Conservation (phyloP, 2,329 filamentous ascomycete genomes). For the Diaporthe ampelina region DNA sequence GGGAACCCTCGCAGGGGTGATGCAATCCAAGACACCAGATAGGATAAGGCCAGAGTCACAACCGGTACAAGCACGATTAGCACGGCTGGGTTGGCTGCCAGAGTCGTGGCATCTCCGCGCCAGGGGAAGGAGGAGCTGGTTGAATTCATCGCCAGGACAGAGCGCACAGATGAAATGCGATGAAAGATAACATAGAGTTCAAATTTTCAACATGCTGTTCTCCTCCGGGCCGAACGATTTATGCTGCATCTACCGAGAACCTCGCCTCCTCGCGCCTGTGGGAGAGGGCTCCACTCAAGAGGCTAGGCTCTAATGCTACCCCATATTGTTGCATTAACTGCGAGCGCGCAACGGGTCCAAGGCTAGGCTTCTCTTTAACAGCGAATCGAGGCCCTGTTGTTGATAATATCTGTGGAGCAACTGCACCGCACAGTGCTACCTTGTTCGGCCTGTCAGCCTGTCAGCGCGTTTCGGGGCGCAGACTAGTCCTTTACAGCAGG, state of each 20-base stretch:
- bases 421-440: background rate
- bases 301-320: slow-evolving; percentile 1
- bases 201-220: background rate
- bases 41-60: slow-evolving; percentile 9
- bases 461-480: background rate
- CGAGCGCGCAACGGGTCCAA: background rate
- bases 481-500: background rate
- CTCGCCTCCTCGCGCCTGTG: background rate
- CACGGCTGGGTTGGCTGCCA: background rate
- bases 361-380: slow-evolving; percentile 24
- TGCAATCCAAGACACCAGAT: slow-evolving; percentile 17
- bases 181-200: too few species aligned
- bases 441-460: slow-evolving; percentile 15
- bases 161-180: too few species aligned
- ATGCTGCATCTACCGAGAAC: background rate
- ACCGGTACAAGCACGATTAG: slow-evolving; percentile 11
- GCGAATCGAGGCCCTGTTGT: slow-evolving; percentile 18
- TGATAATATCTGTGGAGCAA: slow-evolving; percentile 29
- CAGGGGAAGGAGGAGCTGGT: background rate
- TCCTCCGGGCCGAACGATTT: background rate
- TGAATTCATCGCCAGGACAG: background rate
- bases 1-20: slow-evolving; percentile 23
- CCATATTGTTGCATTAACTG: slow-evolving; percentile 9
- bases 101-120: background rate
- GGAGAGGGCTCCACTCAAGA: slow-evolving; percentile 7